Evolutionary conservation across 345 rosid species (phyloP), one percentile per base, ranked within the genome.

Genomic region (Populus ilicifolia): DNA sequence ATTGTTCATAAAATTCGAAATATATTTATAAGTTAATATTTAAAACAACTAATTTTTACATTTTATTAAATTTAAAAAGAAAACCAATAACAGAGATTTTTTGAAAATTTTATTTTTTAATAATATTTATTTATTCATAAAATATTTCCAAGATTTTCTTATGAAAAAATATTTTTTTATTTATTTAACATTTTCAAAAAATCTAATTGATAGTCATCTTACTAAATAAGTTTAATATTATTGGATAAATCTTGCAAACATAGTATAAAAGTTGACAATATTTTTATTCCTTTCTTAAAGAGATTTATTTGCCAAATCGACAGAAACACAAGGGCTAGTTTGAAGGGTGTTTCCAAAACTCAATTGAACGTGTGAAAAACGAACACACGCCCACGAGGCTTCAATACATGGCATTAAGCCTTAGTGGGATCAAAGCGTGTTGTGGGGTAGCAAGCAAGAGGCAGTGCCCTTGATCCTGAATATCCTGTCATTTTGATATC

Each of bases 361-460:
- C 33, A 10, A 43, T 43, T 3, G 46, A 43, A 44, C 48, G 6
- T 17, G 21, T 17, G 21, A 50, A 5, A 50, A 17, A 17, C 2
- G 56, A 50, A 50, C 56, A 50, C 56, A 5, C 56, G 8, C n/a
- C 2, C 8, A 18, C 41, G 17, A 23, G 29, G 33, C 67, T 27
- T 63, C 41, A 33, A 17, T 33, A 3, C 38, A 2, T 29, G 10
- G 9, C 20, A 33, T 64, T 66, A 46, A 29, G 71, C 71, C 72
- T n/a, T 70, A 10, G 68, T 48, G 25, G 87, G 84, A 65, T 88
- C 72, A 36, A 82, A 81, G 71, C 33, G 80, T 29, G 79, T 48
- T 16, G 71, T 54, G 43, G 92, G 89, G 54, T 81, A 72, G 77
- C 88, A 87, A 39, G 83, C 70, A 16, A 87, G 85, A 38, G 85